These are phyloP conservation scores for Wallacemonas rigidus DNA, from an alignment of 208 protist genomes.

Conservation along the genomic window DNA sequence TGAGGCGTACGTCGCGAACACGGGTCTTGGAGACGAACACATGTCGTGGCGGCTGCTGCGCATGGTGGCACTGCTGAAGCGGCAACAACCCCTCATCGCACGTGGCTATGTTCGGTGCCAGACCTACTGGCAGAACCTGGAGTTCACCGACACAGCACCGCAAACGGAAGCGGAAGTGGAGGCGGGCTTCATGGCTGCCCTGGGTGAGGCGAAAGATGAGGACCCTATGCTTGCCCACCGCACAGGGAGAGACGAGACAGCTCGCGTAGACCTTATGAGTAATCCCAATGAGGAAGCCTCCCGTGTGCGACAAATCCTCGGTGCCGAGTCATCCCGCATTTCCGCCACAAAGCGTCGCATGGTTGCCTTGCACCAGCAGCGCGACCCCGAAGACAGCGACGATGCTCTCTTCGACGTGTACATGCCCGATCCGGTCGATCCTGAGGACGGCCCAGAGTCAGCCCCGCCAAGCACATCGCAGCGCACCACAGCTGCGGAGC, in stretches of 20 bases:
- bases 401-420: slow-evolving; percentile 51
- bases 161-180: not conserved
- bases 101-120: slow-evolving; percentile 37
- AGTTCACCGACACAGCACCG: slow-evolving; percentile 13
- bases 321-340: slow-evolving; percentile 12
- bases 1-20: slow-evolving; percentile 21
- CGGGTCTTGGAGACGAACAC: not conserved
- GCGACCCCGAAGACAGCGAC: slow-evolving; percentile 13
- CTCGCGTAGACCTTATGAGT: not conserved
- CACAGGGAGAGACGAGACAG: not conserved
- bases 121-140: slow-evolving; percentile 38
- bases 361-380: not conserved
- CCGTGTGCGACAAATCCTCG: slow-evolving; percentile 9
- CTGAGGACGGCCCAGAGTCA: slow-evolving; percentile 17
- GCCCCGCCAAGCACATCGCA: slow-evolving; percentile 12
- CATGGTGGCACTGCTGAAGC: slow-evolving; percentile 25
- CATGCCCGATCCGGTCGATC: slow-evolving; percentile 17
- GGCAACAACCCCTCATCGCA: slow-evolving; percentile 30
- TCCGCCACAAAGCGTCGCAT: slow-evolving; percentile 17
- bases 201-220: not conserved
- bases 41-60: slow-evolving; percentile 42
- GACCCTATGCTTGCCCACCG: not conserved
- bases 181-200: not conserved
- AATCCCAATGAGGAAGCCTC: slow-evolving; percentile 13
- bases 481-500: slow-evolving; percentile 9